A percentile compares a stretch with the other conserved stretches of the same genome.
phyloP scores from a whole-genome alignment of 768 basidiomycete genomes.

The Phylloporus sp. region DNA sequence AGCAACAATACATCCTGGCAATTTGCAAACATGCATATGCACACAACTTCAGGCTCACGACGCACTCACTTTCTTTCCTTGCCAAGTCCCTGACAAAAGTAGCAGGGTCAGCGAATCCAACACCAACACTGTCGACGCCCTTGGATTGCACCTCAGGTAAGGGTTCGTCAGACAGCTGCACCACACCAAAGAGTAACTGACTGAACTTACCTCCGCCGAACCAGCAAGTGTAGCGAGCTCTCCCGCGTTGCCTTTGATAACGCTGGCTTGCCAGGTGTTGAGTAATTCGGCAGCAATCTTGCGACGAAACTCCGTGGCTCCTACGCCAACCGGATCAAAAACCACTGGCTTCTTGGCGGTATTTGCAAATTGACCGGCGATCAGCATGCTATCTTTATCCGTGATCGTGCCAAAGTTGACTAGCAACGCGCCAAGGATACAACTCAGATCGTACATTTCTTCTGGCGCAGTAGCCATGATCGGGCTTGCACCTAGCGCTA shows the following conservation, averaged over 20 bases:
- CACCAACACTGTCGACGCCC: slow-evolving; percentile 84
- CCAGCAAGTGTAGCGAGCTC: slow-evolving; percentile 79
- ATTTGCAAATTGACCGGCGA: slow-evolving; percentile 71
- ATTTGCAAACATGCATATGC: neutral
- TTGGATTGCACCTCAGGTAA: slow-evolving; percentile 56
- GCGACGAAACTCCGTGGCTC: slow-evolving; percentile 73
- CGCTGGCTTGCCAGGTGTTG: slow-evolving; percentile 75
- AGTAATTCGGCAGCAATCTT: slow-evolving; percentile 57
- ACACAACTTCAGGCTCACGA: neutral
- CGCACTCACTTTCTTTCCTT: slow-evolving; percentile 62
- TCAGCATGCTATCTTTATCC: slow-evolving; percentile 68
- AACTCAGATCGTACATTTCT: slow-evolving; percentile 78
- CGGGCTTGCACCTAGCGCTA: slow-evolving; percentile 84
- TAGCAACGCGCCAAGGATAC: slow-evolving; percentile 63
- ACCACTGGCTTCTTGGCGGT: slow-evolving; percentile 68
- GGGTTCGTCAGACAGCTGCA: neutral
- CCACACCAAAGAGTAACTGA: neutral
- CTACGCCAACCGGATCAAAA: slow-evolving; percentile 91
- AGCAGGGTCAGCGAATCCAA: slow-evolving; percentile 72
- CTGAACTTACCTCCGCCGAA: slow-evolving; percentile 59
- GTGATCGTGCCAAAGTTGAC: slow-evolving; percentile 86
- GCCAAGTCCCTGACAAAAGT: slow-evolving; percentile 68
- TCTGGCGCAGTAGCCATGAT: slow-evolving; percentile 87
- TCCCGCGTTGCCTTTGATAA: slow-evolving; percentile 92
- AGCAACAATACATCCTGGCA: slow-evolving; percentile 70